Evolutionary conservation across 2,329 filamentous ascomycete genomes (phyloP), one percentile per base, ranked within the genome.

Genomic region (Cyphellophora attinorum): DNA sequence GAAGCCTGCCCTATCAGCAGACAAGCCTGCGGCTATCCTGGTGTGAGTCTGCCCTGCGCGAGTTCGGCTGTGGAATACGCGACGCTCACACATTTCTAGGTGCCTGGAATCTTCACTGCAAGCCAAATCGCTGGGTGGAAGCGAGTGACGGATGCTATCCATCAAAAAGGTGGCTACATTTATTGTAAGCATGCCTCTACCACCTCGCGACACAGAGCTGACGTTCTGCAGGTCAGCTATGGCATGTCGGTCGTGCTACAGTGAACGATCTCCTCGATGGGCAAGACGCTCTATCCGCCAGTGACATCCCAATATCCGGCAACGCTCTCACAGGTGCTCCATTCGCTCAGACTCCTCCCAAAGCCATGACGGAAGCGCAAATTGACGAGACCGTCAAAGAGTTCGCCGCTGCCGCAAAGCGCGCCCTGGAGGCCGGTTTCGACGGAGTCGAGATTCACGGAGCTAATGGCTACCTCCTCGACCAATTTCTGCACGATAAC

Each of bases 381-480:
- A 65, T 65, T 34, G 44, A 61, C 29, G 46, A 51, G 3, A 48
- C 53, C 1, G 53, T 58, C 3, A 46, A 58, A 12, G 57, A 62
- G 19, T 65, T 56, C 31, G 58, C 50, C 1, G 52, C 51, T 4
- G 61, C 61, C 2, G 65, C 68, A 0, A 60, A 60, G 47, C 49
- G 56, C n/a, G 74, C 74, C 1, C 61, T 78, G 16, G 64, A 68
- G 29, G 65, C 62, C 34, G 72, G 72, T 0, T 76, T 71, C 25
- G 67, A 71, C 40, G 67, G 67, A 1, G 60, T 70, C 2, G 67
- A 71, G 10, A n/a, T 70, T 10, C 66, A 70, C 39, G 55, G 53
- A 3, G 64, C 52, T 3, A 70, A 71, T 38, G 68, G 66, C 2
- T 72, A 72, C 37, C 54, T 73, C 3, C 57, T 65, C 0, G 68